Evolutionary conservation across 805 yeast species (phyloP).

Genomic region (Vanderwaltozyma verrucispora): DNA sequence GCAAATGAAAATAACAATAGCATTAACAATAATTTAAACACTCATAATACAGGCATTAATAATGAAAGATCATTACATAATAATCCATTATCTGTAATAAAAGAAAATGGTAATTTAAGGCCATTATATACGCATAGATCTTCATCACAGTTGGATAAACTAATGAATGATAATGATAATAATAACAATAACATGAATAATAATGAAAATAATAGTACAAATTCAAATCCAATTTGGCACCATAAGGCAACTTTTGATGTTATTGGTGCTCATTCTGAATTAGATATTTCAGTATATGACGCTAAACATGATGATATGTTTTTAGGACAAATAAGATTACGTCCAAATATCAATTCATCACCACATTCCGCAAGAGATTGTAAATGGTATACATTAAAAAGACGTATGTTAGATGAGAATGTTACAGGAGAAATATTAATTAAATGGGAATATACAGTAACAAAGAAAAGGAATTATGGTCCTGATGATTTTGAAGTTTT

Average conservation of each 20-base stretch:
- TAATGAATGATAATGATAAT: constrained; percentile 9
- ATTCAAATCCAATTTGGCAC: constrained; percentile 46
- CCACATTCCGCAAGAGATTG: constrained; percentile 34
- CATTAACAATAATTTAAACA: constrained; percentile 5
- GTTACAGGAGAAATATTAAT: constrained; percentile 73
- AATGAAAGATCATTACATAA: constrained; percentile 5
- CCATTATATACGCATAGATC: constrained; percentile 37
- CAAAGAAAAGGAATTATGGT: constrained; percentile 69
- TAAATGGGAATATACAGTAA: constrained; percentile 58
- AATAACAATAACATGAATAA: constrained; percentile 1
- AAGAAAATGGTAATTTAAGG: constrained; percentile 24
- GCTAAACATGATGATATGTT: constrained; percentile 72
- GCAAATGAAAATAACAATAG: constrained; percentile 4
- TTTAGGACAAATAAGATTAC: constrained; percentile 71
- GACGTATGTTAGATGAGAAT: constrained; percentile 65
- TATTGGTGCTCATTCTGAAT: constrained; percentile 68
- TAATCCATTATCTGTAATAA: constrained; percentile 15
- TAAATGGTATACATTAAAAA: constrained; percentile 64
- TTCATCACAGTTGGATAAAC: constrained; percentile 33
- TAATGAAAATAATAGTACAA: constrained; percentile 1
- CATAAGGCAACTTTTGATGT: constrained; percentile 92
- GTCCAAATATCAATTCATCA: constrained; percentile 40
- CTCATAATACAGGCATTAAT: constrained; percentile 4
- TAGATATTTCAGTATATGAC: constrained; percentile 89
- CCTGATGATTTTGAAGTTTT: constrained; percentile 93